Conservation (phyloP, 768 basidiomycete genomes). For the Auricularia heimuer region DNA sequence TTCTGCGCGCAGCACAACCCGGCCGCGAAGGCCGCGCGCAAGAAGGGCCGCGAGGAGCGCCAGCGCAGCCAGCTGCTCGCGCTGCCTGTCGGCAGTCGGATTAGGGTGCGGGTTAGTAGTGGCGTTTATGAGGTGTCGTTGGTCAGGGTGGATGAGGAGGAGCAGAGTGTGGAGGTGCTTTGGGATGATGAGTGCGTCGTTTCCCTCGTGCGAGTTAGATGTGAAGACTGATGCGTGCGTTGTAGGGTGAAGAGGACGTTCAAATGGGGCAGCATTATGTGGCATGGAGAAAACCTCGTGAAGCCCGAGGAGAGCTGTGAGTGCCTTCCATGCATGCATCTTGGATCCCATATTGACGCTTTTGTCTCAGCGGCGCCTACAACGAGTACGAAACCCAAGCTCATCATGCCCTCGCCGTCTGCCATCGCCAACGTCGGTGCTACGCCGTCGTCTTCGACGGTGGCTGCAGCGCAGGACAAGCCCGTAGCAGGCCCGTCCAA, state of each 20-base stretch:
- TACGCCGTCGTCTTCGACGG: neutral
- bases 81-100: constrained; percentile 58
- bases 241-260: constrained; percentile 55
- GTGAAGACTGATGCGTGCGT: neutral
- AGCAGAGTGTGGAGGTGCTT: constrained; percentile 63
- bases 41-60: constrained; percentile 63
- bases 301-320: neutral
- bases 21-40: constrained; percentile 69
- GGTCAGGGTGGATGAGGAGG: constrained; percentile 58
- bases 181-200: constrained; percentile 57
- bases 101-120: constrained; percentile 76
- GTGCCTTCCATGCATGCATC: neutral
- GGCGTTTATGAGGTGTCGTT: constrained; percentile 84
- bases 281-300: neutral
- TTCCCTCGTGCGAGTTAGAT: too few relatives aligned
- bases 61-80: constrained; percentile 61
- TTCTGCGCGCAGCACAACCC: constrained; percentile 87
- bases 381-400: neutral
- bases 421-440: neutral
- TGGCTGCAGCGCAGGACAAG: neutral
- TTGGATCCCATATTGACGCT: too few relatives aligned
- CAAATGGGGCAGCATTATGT: constrained; percentile 73
- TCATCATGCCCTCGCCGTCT: neutral
- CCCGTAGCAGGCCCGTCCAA: neutral
- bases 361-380: neutral